These are phyloP conservation scores for Agarophyton chilense DNA, from an alignment of 23 red algal species.

Conservation along the genomic window DNA sequence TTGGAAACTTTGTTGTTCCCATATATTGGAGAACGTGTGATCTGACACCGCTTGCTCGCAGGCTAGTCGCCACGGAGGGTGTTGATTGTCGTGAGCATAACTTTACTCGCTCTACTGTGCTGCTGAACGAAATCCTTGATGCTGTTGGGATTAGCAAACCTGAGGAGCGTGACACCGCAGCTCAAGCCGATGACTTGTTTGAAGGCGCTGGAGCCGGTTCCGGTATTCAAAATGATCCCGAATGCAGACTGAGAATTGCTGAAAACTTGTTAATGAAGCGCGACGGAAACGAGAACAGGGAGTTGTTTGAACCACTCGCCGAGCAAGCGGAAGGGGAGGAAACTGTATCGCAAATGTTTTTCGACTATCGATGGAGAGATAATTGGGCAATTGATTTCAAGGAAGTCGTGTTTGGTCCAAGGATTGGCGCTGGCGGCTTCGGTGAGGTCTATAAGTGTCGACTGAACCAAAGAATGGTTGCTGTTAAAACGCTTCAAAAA, in stretches of 20 bases:
- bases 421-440: conserved; percentile 95
- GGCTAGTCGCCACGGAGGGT: conserved; percentile 82
- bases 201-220: conserved; percentile 64
- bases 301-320: conserved; percentile 65
- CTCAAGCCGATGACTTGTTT: conserved; percentile 45
- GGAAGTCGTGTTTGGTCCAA: conserved; percentile 84
- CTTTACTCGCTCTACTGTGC: conserved; percentile 58
- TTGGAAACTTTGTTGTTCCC: conserved; percentile 89
- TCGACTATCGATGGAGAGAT: conserved; percentile 75
- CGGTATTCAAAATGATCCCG: conserved; percentile 44
- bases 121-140: conserved; percentile 76
- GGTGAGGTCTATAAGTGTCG: conserved; percentile 95
- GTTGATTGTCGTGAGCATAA: conserved; percentile 78
- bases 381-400: conserved; percentile 90
- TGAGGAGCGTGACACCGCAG: conserved; percentile 36
- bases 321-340: conserved; percentile 62
- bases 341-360: conserved; percentile 78
- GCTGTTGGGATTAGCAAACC: conserved; percentile 46
- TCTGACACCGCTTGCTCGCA: conserved; percentile 75
- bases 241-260: conserved; percentile 59
- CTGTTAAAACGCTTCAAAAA: conserved; percentile 92
- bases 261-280: conserved; percentile 85
- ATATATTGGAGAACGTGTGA: conserved; percentile 84
- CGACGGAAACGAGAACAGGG: conserved; percentile 62
- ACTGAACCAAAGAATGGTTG: conserved; percentile 82